Evolutionary conservation across 139 green algal genomes (phyloP), one percentile per base, ranked within the genome.

Genomic region (Microglena sp.): DNA sequence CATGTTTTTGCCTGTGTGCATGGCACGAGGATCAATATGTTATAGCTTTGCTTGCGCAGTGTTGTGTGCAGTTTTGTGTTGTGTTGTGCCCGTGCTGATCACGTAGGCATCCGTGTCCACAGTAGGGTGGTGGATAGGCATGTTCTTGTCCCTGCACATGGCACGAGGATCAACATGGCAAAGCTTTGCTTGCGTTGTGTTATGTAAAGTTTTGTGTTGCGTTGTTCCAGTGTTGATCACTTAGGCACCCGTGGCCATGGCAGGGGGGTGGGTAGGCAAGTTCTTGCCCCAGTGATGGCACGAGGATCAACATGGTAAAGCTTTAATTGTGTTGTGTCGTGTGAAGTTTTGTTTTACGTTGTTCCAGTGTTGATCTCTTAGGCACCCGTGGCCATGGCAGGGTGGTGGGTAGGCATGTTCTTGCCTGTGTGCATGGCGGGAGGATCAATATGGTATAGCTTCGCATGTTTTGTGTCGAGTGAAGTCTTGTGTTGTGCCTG

Each of bases 101-200:
- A 99, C 93, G 66, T 91, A 97, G 0, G 69, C 78, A 26, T 94
- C 94, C 91, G 96, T 99, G 79, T 98, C 88, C 82, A 96, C 90
- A 27, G 83, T 91, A 24, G 94, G 94, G 0, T 82, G 86, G 84
- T 93, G 99, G 31, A 84, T 87, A 2, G 85, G 67, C 40, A 76
- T 32, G 73, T 94, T 72, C 82, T 97, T 98, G 57, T 94, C 94
- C 66, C 94, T 89, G 70, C 53, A 22, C 15, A 24, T 50, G 40
- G 11, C 11, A 50, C 15, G 18, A 24, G 40, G 40, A n/a, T n/a
- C n/a, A n/a, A n/a, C n/a, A n/a, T n/a, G n/a, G 5, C 45, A 15
- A 8, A 50, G 15, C n/a, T n/a, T n/a, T n/a, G n/a, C n/a, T n/a
- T n/a, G n/a, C 11, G 40, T n/a, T 8, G 40, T 50, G 40, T n/a